Base-by-base conservation (phyloP, 1,284 basidiomycete species). In the Mycena sp. region DNA sequence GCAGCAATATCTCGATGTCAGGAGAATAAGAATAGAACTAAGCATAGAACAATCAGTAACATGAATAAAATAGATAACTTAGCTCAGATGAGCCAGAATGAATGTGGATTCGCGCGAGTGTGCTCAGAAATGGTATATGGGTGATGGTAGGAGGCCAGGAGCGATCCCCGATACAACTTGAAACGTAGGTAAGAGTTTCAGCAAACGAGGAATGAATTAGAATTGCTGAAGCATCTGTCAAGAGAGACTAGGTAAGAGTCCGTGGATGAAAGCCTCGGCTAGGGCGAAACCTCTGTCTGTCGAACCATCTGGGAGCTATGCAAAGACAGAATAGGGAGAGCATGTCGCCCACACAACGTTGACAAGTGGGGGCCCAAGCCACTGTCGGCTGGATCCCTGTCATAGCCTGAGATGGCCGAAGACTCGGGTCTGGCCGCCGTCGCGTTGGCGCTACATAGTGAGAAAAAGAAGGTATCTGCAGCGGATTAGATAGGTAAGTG, bases 321-420 rank as follows among this genome's bases (percentile, higher is more conserved):
- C 52, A 44, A 55, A 55, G 53, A 55, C 29, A 28, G 5, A 12
- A 55, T 55, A 55, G 41, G 53, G 53, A 55, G 53, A 55, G 41
- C 16, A 45, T 30, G 41, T 26, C 11, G 28, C 29, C 51, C 51
- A 17, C 51, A 41, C 26, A 19, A 44, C 41, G 19, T 44, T 44
- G 52, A 54, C 41, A 35, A 43, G 41, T 54, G 52, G 52, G 52
- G 25, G 52, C 40, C 40, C 41, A 44, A 37, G 12, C 48, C 48
- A 50, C 48, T 23, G 19, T 37, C 21, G 32, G 32, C 32, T 50
- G 30, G 21, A 50, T 50, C 48, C 48, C 48, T 21, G 48, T 29
- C 48, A 12, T 50, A 37, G 48, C 37, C 48, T 41, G 21, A 55
- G 53, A 55, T 25, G 23, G 41, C 43, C 41, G 41, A 55, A 9